phyloP scores from a whole-genome alignment of 768 basidiomycete genomes.

The Lactarius deliciosus region DNA sequence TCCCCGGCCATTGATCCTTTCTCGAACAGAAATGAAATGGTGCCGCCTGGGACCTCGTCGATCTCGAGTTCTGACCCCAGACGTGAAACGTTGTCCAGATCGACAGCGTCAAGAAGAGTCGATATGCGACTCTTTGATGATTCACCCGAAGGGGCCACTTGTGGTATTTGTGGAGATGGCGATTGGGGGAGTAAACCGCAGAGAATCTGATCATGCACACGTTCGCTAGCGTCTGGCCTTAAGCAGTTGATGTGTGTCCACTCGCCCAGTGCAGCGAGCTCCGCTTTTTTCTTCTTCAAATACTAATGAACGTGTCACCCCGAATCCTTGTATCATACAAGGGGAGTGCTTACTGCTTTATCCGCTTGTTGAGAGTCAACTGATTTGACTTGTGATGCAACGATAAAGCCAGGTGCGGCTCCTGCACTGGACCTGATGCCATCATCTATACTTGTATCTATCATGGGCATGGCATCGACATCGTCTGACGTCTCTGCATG shows the following conservation, averaged over 20 bases:
- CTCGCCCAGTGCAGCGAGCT: slow-evolving; percentile 68
- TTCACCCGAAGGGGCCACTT: slow-evolving; percentile 2
- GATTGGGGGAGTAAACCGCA: slow-evolving; percentile 44
- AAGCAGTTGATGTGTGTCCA: slow-evolving; percentile 88
- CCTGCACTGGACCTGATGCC: slow-evolving; percentile 36
- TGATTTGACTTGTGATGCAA: slow-evolving; percentile 60
- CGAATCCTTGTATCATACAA: slow-evolving; percentile 20
- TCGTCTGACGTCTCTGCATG: slow-evolving; percentile 7
- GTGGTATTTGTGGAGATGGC: slow-evolving; percentile 17
- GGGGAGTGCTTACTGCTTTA: slow-evolving; percentile 46
- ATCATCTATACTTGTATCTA: slow-evolving; percentile 24
- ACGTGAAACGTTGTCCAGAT: slow-evolving; percentile 49
- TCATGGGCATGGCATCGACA: neutral
- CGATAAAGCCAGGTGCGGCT: slow-evolving; percentile 48
- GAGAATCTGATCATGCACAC: slow-evolving; percentile 67
- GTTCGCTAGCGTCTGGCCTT: slow-evolving; percentile 42
- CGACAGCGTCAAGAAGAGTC: slow-evolving; percentile 44
- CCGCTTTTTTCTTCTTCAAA: slow-evolving; percentile 63
- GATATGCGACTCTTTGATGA: slow-evolving; percentile 35
- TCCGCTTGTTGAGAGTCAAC: slow-evolving; percentile 48
- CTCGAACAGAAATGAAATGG: slow-evolving; percentile 76
- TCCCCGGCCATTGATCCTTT: slow-evolving; percentile 84
- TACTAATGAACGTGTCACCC: slow-evolving; percentile 44
- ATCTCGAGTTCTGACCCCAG: slow-evolving; percentile 42
- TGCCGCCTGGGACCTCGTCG: slow-evolving; percentile 57